These are phyloP conservation scores for Colletotrichum ledebouriae DNA, from an alignment of 2,329 filamentous ascomycete genomes.

Conservation along the genomic window DNA sequence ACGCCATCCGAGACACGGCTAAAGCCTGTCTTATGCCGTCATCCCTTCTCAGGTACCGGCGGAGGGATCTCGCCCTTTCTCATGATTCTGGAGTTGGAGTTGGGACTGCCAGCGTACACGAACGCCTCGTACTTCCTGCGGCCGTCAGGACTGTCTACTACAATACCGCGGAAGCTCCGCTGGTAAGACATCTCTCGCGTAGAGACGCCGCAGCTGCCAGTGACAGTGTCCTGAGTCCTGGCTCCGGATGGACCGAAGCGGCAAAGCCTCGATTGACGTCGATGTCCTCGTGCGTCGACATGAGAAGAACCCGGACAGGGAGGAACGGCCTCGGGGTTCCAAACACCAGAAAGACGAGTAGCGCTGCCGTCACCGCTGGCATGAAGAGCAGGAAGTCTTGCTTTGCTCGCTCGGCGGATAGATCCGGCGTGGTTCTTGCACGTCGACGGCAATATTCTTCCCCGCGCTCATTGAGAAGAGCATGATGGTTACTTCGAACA, in stretches of 20 bases:
- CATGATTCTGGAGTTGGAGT: not conserved
- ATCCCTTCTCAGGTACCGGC: not conserved
- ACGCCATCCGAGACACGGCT: constrained; percentile 13
- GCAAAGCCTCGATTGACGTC: not conserved
- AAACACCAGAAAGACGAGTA: constrained; percentile 45
- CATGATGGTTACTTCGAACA: constrained; percentile 55
- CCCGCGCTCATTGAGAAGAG: constrained; percentile 53
- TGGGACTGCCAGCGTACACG: constrained; percentile 5
- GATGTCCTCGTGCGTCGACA: not conserved
- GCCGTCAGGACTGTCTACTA: constrained; percentile 5
- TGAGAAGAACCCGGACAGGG: not conserved
- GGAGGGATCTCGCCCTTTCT: not conserved
- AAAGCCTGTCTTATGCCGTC: not conserved
- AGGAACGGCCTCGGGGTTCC: constrained; percentile 44
- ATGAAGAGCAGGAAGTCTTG: constrained; percentile 44
- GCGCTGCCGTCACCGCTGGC: constrained; percentile 44
- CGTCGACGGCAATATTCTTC: constrained; percentile 48
- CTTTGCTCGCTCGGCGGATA: constrained; percentile 45
- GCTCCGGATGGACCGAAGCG: constrained; percentile 7
- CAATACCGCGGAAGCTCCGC: not conserved
- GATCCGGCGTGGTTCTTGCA: constrained; percentile 49
- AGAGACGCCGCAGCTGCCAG: not conserved
- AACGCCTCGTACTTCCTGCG: not conserved
- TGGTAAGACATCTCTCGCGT: constrained; percentile 13
- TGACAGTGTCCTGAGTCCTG: not conserved